A percentile compares a stretch with the other conserved stretches of the same genome.
Evolutionary conservation across 2,329 filamentous ascomycete genomes (phyloP).

Genomic region (Paraphaeosphaeria minitans): DNA sequence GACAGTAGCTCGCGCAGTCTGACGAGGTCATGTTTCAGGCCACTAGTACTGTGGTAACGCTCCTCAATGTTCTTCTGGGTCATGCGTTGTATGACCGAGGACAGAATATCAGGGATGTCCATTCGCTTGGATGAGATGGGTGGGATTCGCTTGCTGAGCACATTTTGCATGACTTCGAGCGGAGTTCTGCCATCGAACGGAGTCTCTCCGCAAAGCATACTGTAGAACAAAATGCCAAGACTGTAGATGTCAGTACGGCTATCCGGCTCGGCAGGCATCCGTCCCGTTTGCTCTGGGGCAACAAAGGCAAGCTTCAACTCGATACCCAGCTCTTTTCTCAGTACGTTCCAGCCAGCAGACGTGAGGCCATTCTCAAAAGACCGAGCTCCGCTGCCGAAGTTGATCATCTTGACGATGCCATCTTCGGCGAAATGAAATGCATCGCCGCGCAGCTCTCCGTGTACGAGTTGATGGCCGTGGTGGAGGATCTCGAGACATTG

Average conservation of each 20-base stretch:
- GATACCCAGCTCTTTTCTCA: conserved; percentile 83
- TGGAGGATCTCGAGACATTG: conserved; percentile 91
- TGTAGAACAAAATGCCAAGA: conserved; percentile 87
- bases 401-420: conserved; percentile 76
- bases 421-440: conserved; percentile 87
- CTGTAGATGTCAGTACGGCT: conserved; percentile 89
- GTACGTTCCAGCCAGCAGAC: conserved; percentile 81
- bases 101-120: conserved; percentile 83
- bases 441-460: conserved; percentile 89
- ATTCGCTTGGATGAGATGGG: conserved; percentile 76
- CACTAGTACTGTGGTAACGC: conserved; percentile 86
- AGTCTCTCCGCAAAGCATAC: conserved; percentile 68
- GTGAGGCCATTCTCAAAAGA: conserved; percentile 88
- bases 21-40: conserved; percentile 79
- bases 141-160: conserved; percentile 78
- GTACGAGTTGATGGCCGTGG: conserved; percentile 82
- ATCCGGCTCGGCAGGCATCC: conserved; percentile 82
- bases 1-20: conserved; percentile 75
- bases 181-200: conserved; percentile 81
- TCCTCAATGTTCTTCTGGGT: conserved; percentile 87
- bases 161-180: conserved; percentile 89
- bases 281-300: conserved; percentile 91
- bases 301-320: conserved; percentile 91
- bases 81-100: conserved; percentile 86
- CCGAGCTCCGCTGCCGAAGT: conserved; percentile 83